Conservation (phyloP, 352 stramenopile species). For the Aphanomyces stellatus region DNA sequence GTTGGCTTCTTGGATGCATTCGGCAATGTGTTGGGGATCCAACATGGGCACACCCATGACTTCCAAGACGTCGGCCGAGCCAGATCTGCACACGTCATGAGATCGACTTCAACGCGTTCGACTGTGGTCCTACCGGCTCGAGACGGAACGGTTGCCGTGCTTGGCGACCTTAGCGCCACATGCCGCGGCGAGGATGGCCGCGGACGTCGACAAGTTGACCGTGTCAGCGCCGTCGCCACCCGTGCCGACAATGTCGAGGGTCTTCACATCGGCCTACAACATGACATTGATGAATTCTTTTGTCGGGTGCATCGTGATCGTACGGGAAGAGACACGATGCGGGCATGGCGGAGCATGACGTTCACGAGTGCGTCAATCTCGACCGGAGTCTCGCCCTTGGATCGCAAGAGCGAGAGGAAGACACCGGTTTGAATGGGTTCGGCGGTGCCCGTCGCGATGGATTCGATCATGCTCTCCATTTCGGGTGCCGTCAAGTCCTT, state of each 20-base stretch:
- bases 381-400: constrained; percentile 89
- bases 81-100: constrained; percentile 41
- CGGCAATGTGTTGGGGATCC: constrained; percentile 77
- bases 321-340: constrained; percentile 60
- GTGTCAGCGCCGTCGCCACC: constrained; percentile 97
- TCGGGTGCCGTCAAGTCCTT: constrained; percentile 67
- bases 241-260: constrained; percentile 98
- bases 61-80: constrained; percentile 96
- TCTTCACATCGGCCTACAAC: constrained; percentile 31
- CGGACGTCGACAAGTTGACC: constrained; percentile 97
- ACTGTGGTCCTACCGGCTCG: constrained; percentile 78
- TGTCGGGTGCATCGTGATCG: not conserved
- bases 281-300: not conserved
- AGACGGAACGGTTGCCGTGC: constrained; percentile 95
- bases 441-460: constrained; percentile 50
- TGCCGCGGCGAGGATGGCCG: constrained; percentile 90
- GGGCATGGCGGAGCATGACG: constrained; percentile 92
- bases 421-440: constrained; percentile 74
- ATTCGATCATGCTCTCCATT: constrained; percentile 53
- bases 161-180: constrained; percentile 94
- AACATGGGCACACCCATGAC: constrained; percentile 95
- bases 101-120: too few relatives aligned
- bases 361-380: constrained; percentile 95
- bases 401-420: constrained; percentile 90
- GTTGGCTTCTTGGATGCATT: constrained; percentile 86